Base-by-base conservation (phyloP, 2,329 filamentous ascomycete species). In the Apiospora pterosperma region DNA sequence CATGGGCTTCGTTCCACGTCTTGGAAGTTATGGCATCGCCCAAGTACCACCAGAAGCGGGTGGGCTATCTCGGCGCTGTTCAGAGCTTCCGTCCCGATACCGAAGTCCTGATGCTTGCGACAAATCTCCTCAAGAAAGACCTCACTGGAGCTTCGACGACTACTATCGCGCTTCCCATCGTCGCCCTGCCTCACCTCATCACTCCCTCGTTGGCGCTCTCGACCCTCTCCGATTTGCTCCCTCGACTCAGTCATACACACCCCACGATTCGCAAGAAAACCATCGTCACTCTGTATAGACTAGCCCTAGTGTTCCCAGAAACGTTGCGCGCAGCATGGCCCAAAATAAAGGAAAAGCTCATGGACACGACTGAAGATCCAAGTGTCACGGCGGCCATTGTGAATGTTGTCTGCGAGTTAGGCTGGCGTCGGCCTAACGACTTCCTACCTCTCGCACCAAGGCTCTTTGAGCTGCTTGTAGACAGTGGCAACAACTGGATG, bases 401-500 rank as follows among this genome's bases (percentile, higher is more conserved):
- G 61, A 99, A 99, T 76, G 95, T 99, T 11, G 89, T 99, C 5
- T 98, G 96, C 77, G 96, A 99, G 78, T 81, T 99, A 42, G 95
- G 95, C 6, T 97, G 95, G 92, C 88, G 96, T 70, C 86, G 96
- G 70, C 96, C 96, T 4, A 90, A 95, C 70, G 96, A 99, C 77
- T 98, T 98, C 71, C 82, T 99, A 36, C 92, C 96, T 16, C 83
- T 99, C 36, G 96, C 96, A 0, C 96, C 96, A 10, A 86, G 96
- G 65, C 79, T 99, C 31, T 99, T 98, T 72, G 94, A 97, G 74
- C 84, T 99, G 21, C 82, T 99, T 31, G 94, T 97, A 14, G 91
- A 96, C 66, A 90, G 93, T 64, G 91, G 91, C 41, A 98, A 99
- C 78, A 99, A 99, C 78, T 99, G 96, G 96, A 98, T 99, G 95